Percentiles rank a stretch among this genome's conserved stretches.
Conservation (phyloP, 768 basidiomycete species). For the Phlegmacium glaucopus region DNA sequence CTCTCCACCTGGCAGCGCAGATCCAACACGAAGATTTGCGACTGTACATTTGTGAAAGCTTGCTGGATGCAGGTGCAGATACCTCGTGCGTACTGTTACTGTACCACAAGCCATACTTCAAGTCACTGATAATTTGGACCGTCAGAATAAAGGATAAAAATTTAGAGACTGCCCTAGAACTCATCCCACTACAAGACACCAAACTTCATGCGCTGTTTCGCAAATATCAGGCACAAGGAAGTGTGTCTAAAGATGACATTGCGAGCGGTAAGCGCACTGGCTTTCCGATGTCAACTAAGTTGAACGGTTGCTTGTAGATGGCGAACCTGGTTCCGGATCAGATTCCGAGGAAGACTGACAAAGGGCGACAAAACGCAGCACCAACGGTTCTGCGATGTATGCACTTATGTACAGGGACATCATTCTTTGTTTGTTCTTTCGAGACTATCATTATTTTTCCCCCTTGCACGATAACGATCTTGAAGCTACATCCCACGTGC, state of each 20-base stretch:
- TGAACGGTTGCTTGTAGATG: constrained; percentile 16
- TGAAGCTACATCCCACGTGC: too few species aligned
- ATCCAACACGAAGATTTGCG: constrained; percentile 55
- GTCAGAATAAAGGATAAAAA: constrained; percentile 71
- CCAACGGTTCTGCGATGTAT: too few species aligned
- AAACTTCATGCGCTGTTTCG: constrained; percentile 48
- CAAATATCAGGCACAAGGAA: constrained; percentile 48
- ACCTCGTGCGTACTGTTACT: constrained; percentile 43
- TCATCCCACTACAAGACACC: constrained; percentile 52
- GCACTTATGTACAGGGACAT: too few species aligned
- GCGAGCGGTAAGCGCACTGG: constrained; percentile 49
- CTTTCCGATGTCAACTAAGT: constrained; percentile 1
- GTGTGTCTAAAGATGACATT: constrained; percentile 57
- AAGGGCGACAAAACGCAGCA: too few species aligned
- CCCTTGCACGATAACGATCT: too few species aligned
- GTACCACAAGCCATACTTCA: neutral
- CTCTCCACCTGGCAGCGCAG: constrained; percentile 70
- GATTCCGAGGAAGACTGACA: too few species aligned
- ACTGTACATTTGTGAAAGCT: constrained; percentile 50
- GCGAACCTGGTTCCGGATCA: constrained; percentile 21
- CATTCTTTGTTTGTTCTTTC: too few species aligned
- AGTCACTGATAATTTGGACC: neutral
- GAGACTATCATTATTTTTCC: too few species aligned
- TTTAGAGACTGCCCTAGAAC: constrained; percentile 51
- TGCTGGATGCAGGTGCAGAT: constrained; percentile 81